Evolutionary conservation across 441 rosid genomes (phyloP), one percentile per base, ranked within the genome.

Genomic region (Metrosideros polymorpha): DNA sequence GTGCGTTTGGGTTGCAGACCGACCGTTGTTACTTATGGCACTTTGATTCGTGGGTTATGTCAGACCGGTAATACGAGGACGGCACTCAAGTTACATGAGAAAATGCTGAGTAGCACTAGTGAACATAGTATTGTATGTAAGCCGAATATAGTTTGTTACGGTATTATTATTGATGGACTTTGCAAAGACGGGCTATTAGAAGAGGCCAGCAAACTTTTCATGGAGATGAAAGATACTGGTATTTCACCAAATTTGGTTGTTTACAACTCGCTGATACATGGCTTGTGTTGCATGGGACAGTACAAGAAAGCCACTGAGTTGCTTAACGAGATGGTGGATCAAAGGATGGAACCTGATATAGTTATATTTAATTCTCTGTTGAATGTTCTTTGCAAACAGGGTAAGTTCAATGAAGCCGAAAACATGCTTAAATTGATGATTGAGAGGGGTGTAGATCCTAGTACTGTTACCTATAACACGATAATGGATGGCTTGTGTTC

Each of bases 11-110:
- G 90, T 35, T 86, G 90, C 83, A 82, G 39, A 27, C 91, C 91
- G 43, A 84, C 22, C 83, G 77, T 82, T 30, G 55, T 89, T 45
- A 87, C 86, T 7, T 91, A 85, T 76, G 91, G 89, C 75, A 79
- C 82, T 45, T 29, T 51, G 89, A 86, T 91, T 39, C 86, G 83
- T 25, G 90, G 91, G 43, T 86, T 91, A 54, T 91, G 91, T 84
- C 85, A 77, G 59, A 83, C 82, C 3, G 89, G 90, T 15, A 87
- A 84, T 45, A 35, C 61, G 2, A 30, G 51, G 39, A 71, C 39
- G 52, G 92, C 92, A 14, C 88, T 91, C 83, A 57, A 56, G 88
- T 87, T 89, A 75, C 88, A 77, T 76, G 89, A 89, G n/a, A 88
- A 87, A 86, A 90, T 91, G 90, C 83, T 83, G 13, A 59, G 17